Base-by-base conservation (phyloP, 352 stramenopile species). In the Globisporangium lucens region DNA sequence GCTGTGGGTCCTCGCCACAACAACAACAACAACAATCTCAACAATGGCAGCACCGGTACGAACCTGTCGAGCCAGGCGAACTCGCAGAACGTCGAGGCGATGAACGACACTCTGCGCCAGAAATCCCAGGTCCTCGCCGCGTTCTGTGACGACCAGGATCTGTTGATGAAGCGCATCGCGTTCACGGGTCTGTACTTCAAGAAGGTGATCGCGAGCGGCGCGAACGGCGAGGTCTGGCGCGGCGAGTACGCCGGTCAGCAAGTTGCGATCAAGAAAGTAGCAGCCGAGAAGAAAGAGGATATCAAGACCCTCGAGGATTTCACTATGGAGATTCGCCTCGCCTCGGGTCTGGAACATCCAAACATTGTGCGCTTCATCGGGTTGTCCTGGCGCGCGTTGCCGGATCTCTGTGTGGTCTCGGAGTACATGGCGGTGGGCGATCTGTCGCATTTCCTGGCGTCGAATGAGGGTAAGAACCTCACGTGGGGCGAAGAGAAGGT, bases 281-380 rank as follows among this genome's bases (percentile, higher is more conserved):
- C 70, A 15, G 22, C 36, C 15, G 68, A 70, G 20, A 67, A 67
- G 17, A 56, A 66, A 20, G 41, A 66, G 7, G 35, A 68, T 35
- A 53, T 66, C 49, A 72, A 73, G 46, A 66, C 73, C 36, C 65
- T 79, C 10, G 67, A 82, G n/a, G 61, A 68, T 4, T 88, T 88
- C 56, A 79, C 75, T 2, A 73, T 70, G 49, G 77, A 87, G 53
- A 85, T 87, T 57, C 75, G 74, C 53, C 74, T 87, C 49, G 77
- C 75, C 27, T 75, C 76, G 15, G 74, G 72, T 35, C 52, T 87
- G 51, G 79, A 85, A 15, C 79, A 87, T 61, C 75, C 75, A 24
- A 83, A 83, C 52, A 80, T 87, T 65, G 77, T 85, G 10, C 75
- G 70, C 17, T 87, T 87, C 59, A 55, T 87, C 15, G 76, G 77